phyloP scores from a whole-genome alignment of 164 flowering plant genomes.

The Tetrastigma voinierianum region DNA sequence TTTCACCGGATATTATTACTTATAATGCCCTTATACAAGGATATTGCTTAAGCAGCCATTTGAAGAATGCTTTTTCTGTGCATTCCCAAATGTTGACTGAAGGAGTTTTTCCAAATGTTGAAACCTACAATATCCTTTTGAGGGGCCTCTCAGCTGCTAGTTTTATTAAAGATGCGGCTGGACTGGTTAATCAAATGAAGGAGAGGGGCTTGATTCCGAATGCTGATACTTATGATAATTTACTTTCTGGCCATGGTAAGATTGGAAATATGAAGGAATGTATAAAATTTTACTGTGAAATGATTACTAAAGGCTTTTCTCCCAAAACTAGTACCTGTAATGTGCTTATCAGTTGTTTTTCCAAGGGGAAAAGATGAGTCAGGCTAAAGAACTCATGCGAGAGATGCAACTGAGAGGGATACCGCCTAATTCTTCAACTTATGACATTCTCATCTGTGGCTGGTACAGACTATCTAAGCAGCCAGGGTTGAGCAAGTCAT shows the following conservation, averaged over 20 bases:
- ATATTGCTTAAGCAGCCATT: constrained; percentile 58
- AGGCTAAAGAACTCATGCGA: constrained; percentile 79
- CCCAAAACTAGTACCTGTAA: constrained; percentile 75
- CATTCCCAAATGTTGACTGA: constrained; percentile 57
- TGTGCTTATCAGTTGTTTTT: constrained; percentile 65
- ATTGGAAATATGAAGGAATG: constrained; percentile 60
- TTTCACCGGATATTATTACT: constrained; percentile 54
- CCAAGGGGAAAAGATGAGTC: constrained; percentile 71
- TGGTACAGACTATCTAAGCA: constrained; percentile 64
- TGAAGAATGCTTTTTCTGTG: constrained; percentile 43
- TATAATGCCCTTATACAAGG: constrained; percentile 79
- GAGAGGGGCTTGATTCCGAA: constrained; percentile 51
- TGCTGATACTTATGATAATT: constrained; percentile 56
- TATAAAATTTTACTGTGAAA: constrained; percentile 74
- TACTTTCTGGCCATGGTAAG: constrained; percentile 74
- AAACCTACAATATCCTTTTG: constrained; percentile 68
- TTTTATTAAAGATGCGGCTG: constrained; percentile 49
- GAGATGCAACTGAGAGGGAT: constrained; percentile 81
- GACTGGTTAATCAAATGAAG: constrained; percentile 57
- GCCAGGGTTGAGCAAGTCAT: constrained; percentile 33
- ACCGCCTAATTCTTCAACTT: constrained; percentile 68
- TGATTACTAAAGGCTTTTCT: constrained; percentile 73
- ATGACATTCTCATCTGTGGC: constrained; percentile 76
- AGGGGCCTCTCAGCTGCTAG: constrained; percentile 46
- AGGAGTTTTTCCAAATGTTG: constrained; percentile 62